Evolutionary conservation across 805 yeast species (phyloP).

Genomic region (Lachancea sp.): DNA sequence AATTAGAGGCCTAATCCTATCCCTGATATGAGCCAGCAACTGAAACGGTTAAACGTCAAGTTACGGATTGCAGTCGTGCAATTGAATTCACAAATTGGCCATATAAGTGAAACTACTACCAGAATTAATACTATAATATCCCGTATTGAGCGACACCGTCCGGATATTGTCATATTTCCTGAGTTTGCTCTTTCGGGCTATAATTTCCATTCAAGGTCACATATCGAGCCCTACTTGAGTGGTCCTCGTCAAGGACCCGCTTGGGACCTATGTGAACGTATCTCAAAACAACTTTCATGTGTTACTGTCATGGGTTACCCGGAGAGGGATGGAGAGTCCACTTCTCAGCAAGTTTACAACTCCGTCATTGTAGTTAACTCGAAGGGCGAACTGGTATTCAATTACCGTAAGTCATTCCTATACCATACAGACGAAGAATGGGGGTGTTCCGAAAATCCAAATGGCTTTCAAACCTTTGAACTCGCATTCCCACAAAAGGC

Average conservation of each 20-base stretch:
- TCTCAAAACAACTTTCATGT: constrained; percentile 47
- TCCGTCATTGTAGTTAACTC: constrained; percentile 62
- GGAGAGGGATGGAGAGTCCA: constrained; percentile 34
- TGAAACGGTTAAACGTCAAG: constrained; percentile 34
- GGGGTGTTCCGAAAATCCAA: constrained; percentile 70
- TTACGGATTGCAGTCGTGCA: constrained; percentile 62
- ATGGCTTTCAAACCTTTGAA: constrained; percentile 48
- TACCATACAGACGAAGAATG: constrained; percentile 74
- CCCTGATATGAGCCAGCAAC: neutral
- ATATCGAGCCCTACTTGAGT: constrained; percentile 53
- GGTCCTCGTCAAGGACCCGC: constrained; percentile 40
- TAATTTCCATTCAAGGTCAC: constrained; percentile 45
- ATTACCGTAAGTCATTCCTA: constrained; percentile 70
- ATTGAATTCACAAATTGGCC: constrained; percentile 58
- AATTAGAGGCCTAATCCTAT: no score
- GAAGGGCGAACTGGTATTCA: constrained; percentile 49
- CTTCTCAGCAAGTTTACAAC: constrained; percentile 45
- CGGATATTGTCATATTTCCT: constrained; percentile 73
- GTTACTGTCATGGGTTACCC: constrained; percentile 81
- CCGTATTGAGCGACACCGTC: constrained; percentile 24
- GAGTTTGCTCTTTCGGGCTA: constrained; percentile 85
- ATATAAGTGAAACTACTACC: constrained; percentile 45
- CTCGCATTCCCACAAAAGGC: constrained; percentile 31
- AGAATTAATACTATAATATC: constrained; percentile 37
- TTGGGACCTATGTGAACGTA: constrained; percentile 48